These are phyloP conservation scores for Climacium dendroides DNA, from an alignment of 225 moss, liverwort and hornwort genomes.

Conservation along the genomic window DNA sequence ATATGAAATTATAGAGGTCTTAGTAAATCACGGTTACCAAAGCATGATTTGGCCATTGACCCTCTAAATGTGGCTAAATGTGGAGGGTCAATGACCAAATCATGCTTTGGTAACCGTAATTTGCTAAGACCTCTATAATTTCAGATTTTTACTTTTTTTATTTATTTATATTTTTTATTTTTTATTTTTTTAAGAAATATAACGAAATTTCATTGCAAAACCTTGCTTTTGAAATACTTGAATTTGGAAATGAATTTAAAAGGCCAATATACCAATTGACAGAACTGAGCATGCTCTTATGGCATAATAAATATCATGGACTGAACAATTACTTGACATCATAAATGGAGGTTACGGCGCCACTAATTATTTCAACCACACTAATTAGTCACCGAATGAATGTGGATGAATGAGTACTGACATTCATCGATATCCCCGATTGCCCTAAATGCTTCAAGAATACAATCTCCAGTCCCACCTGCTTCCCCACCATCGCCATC, in stretches of 20 bases:
- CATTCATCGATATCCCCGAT: neutral
- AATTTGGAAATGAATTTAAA: too few relatives aligned
- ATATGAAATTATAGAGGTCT: neutral
- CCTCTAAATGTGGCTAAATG: accelerated
- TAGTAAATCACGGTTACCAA: accelerated
- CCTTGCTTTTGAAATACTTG: too few relatives aligned
- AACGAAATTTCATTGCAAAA: too few relatives aligned
- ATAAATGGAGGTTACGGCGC: too few relatives aligned
- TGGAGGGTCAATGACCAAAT: neutral
- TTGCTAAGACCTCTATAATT: too few relatives aligned
- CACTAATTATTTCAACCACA: too few relatives aligned
- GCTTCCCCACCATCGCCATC: neutral
- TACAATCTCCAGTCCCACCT: neutral
- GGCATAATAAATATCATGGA: neutral
- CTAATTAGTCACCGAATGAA: too few relatives aligned
- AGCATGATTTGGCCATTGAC: neutral
- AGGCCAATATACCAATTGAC: accelerated
- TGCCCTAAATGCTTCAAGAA: neutral
- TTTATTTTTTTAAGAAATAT: too few relatives aligned
- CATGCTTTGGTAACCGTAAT: neutral
- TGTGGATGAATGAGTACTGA: neutral
- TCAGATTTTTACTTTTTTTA: accelerated
- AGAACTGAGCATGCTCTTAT: neutral
- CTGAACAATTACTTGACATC: neutral
- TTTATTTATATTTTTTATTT: too few relatives aligned